Conservation (phyloP, 331 rosid genomes). For the Ulmus americana region DNA sequence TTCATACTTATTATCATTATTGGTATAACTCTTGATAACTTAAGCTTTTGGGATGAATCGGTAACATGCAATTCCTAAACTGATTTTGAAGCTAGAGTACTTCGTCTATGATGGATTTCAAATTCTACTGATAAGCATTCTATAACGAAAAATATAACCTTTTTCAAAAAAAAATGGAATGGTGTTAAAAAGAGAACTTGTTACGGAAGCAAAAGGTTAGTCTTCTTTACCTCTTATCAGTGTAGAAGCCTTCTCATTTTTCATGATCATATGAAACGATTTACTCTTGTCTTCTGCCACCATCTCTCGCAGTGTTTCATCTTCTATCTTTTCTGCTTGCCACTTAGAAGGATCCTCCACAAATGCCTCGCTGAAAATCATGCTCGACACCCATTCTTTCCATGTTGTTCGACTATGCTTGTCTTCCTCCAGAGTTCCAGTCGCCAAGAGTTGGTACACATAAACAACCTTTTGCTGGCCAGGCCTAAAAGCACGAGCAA, state of each 20-base stretch:
- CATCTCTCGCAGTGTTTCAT: conserved; percentile 72
- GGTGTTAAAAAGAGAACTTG: no score
- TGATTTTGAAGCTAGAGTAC: no score
- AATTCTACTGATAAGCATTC: no score
- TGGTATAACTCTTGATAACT: no score
- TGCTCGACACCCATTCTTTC: conserved; percentile 96
- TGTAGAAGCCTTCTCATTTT: conserved; percentile 84
- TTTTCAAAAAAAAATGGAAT: no score
- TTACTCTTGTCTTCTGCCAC: conserved; percentile 71
- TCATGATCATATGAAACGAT: conserved; percentile 85
- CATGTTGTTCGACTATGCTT: conserved; percentile 71
- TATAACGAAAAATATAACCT: no score
- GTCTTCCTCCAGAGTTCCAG: conserved; percentile 81
- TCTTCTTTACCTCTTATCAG: conserved; percentile 43
- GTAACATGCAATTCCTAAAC: no score
- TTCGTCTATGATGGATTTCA: no score
- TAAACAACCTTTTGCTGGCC: conserved; percentile 85
- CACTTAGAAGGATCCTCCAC: conserved; percentile 86
- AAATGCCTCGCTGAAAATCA: conserved; percentile 88
- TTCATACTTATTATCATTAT: no score
- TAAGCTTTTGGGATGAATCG: no score
- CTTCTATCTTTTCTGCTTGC: conserved; percentile 92
- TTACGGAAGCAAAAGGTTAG: not conserved
- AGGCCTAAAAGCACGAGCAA: conserved; percentile 87
- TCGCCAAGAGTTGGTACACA: conserved; percentile 78